Evolutionary conservation across 257 asterid species (phyloP), one percentile per base, ranked within the genome.

Genomic region (Oldenlandia corymbosa): DNA sequence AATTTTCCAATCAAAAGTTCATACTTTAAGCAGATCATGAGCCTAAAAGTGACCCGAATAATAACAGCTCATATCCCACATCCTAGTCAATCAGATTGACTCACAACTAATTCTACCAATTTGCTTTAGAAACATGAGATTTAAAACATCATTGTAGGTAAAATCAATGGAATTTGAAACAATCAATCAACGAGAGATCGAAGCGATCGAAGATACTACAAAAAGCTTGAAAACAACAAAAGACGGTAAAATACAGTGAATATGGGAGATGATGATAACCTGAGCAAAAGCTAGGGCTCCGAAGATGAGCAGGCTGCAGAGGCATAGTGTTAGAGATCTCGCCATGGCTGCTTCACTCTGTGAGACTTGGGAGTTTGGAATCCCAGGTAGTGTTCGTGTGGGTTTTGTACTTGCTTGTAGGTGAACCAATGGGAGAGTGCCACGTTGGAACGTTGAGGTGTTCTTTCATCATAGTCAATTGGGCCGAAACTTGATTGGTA

Each of bases 251-350:
- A n/a, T 8, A 31, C 36, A 31, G 32, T 16, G n/a, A 31, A 30
- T 14, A 30, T 56, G 20, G 30, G 13, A 26, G 42, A 23, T 42
- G 70, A 68, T 18, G 23, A 57, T 8, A 49, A 86, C 94, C 94
- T 83, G 85, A 63, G 64, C 53, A 62, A 78, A 39, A 32, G 69
- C 70, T 42, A 68, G 70, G 66, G 76, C 47, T 68, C 81, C 76
- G 66, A 81, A 32, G 69, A 86, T 60, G 9, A 70, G 36, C 17
- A 84, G 51, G 53, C 64, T 50, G 70, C 71, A 58, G 50, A 79
- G 65, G 53, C 74, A 62, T 11, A 73, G 24, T 27, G 61, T 30
- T 36, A 67, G 59, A 21, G 31, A 56, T 48, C 58, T 72, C 73
- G 73, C 80, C 87, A 77, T 82, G n/a, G 69, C 34, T 18, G 46